A percentile compares a stretch with the other conserved stretches of the same genome.
Evolutionary conservation across 2,329 filamentous ascomycete genomes (phyloP).

Genomic region (Diplodia seriata): DNA sequence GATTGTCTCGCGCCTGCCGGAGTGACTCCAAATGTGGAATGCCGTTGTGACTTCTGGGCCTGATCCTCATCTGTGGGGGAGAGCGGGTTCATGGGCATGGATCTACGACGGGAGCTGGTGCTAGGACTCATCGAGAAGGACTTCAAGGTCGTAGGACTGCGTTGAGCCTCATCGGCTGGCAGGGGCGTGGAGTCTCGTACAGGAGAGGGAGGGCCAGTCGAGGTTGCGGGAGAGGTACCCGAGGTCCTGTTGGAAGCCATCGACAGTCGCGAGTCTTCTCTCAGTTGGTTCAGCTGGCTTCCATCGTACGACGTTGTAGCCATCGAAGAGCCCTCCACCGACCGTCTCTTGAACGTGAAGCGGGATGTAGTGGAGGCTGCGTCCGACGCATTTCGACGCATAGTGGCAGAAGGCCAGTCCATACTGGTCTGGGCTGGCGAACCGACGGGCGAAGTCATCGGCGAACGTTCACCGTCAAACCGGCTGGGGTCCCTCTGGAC

Average conservation of each 20-base stretch:
- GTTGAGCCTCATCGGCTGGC: constrained; percentile 38
- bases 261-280: constrained; percentile 47
- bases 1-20: constrained; percentile 6
- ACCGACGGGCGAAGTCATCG: constrained; percentile 41
- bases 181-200: constrained; percentile 41
- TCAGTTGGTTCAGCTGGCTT: constrained; percentile 46
- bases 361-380: constrained; percentile 42
- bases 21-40: constrained; percentile 16
- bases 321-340: constrained; percentile 46
- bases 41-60: not conserved
- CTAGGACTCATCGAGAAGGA: constrained; percentile 50
- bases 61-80: constrained; percentile 16
- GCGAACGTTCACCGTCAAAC: constrained; percentile 38
- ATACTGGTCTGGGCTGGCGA: constrained; percentile 43
- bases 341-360: constrained; percentile 42
- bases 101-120: constrained; percentile 42
- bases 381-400: constrained; percentile 41
- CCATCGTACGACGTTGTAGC: constrained; percentile 47
- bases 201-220: constrained; percentile 46
- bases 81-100: constrained; percentile 47
- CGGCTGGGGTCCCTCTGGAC: constrained; percentile 46
- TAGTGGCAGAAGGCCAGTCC: constrained; percentile 43
- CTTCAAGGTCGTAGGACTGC: constrained; percentile 46
- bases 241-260: constrained; percentile 48
- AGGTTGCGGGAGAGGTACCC: constrained; percentile 46